These are phyloP conservation scores for Lachancea cidri DNA, from an alignment of 805 yeast genomes.

Conservation along the genomic window DNA sequence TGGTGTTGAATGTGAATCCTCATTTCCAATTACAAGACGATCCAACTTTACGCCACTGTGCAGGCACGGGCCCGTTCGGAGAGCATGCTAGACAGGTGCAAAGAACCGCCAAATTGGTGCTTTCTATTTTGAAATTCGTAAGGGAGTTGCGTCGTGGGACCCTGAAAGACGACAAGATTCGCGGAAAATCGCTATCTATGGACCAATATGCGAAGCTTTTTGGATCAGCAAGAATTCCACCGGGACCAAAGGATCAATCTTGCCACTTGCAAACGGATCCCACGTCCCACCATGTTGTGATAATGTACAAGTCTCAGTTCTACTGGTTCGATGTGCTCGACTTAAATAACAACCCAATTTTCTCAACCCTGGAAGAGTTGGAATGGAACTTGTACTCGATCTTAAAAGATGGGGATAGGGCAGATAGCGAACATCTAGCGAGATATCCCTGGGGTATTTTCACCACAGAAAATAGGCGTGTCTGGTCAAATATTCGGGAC, in stretches of 20 bases:
- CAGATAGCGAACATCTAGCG: background rate
- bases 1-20: conserved; percentile 87
- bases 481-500: conserved; percentile 77
- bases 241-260: conserved; percentile 49
- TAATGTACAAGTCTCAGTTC: conserved; percentile 78
- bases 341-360: conserved; percentile 59
- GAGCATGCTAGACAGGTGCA: conserved; percentile 52
- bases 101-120: conserved; percentile 74
- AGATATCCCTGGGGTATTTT: conserved; percentile 72
- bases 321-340: conserved; percentile 94
- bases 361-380: conserved; percentile 64
- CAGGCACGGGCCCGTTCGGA: conserved; percentile 28
- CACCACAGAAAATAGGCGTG: conserved; percentile 82
- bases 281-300: conserved; percentile 73
- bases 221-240: conserved; percentile 85
- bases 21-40: conserved; percentile 88
- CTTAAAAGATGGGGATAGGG: conserved; percentile 57
- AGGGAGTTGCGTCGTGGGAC: conserved; percentile 73
- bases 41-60: conserved; percentile 49
- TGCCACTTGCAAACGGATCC: conserved; percentile 82
- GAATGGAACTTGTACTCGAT: conserved; percentile 71
- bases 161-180: conserved; percentile 62
- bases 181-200: conserved; percentile 75
- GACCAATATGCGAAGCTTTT: conserved; percentile 83
- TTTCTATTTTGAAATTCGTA: conserved; percentile 73